These are phyloP conservation scores for Arthroderma uncinatum DNA, from an alignment of 2,329 filamentous ascomycete species.

Conservation along the genomic window DNA sequence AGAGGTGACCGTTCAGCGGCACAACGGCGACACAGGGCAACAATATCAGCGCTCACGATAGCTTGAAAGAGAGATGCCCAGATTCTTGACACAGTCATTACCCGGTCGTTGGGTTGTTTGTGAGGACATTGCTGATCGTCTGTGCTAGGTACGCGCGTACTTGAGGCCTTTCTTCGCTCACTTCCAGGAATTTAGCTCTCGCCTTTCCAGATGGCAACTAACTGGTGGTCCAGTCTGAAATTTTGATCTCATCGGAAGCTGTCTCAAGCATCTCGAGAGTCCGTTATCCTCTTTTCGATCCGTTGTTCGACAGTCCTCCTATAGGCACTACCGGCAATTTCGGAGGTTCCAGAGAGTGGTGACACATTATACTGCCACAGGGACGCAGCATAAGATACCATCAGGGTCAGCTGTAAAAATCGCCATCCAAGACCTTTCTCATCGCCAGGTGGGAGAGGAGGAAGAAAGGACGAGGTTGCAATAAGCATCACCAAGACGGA, in stretches of 20 bases:
- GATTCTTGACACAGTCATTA: neutral
- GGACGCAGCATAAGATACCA: neutral
- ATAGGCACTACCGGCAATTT: neutral
- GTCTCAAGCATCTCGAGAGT: neutral
- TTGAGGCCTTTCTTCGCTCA: neutral
- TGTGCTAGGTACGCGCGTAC: conserved; percentile 3
- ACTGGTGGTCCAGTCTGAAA: neutral
- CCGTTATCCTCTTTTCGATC: neutral
- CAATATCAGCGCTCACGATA: neutral
- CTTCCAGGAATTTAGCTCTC: neutral
- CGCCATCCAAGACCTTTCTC: neutral
- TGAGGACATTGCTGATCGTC: neutral
- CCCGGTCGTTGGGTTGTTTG: neutral
- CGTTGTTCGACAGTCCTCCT: neutral
- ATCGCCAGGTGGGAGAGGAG: neutral
- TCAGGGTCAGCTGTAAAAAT: neutral
- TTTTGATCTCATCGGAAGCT: no score
- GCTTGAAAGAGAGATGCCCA: neutral
- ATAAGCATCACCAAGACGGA: conserved; percentile 2
- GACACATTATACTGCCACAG: neutral
- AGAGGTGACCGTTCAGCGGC: neutral
- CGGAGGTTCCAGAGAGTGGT: neutral
- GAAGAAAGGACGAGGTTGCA: neutral
- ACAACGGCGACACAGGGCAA: neutral
- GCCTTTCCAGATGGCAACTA: neutral